phyloP scores from a whole-genome alignment of 2,329 filamentous ascomycete genomes.

The Daldinia sp. region DNA sequence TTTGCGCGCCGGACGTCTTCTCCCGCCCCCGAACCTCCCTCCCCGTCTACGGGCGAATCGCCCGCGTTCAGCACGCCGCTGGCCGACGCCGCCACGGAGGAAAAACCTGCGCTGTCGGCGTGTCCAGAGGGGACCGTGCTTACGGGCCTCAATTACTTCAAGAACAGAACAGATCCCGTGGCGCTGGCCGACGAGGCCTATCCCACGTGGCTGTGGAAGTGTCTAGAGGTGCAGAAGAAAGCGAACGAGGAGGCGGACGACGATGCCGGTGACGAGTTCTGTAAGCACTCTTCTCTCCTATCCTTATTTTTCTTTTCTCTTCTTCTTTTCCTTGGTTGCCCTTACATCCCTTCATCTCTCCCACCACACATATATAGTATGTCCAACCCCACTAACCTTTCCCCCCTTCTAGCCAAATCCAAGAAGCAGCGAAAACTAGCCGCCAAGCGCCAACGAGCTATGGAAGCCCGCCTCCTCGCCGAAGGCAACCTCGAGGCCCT shows the following conservation, averaged over 20 bases:
- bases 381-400: constrained; percentile 19
- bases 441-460: constrained; percentile 69
- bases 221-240: constrained; percentile 73
- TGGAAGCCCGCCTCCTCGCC: constrained; percentile 71
- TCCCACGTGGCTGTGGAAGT: constrained; percentile 83
- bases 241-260: constrained; percentile 61
- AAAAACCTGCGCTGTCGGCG: constrained; percentile 57
- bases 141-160: constrained; percentile 81
- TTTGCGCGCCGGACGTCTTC: constrained; percentile 51
- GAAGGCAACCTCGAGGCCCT: constrained; percentile 75
- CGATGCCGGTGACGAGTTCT: constrained; percentile 79
- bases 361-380: background rate
- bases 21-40: constrained; percentile 52
- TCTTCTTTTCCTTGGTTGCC: background rate
- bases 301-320: background rate
- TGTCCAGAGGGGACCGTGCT: constrained; percentile 77
- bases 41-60: constrained; percentile 42
- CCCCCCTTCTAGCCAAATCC: constrained; percentile 74
- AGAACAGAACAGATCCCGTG: constrained; percentile 78
- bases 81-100: constrained; percentile 42
- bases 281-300: constrained; percentile 63
- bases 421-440: constrained; percentile 83
- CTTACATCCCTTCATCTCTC: background rate
- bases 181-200: constrained; percentile 81
- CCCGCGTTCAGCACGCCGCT: constrained; percentile 48